Evolutionary conservation across 345 rosid genomes (phyloP).

Genomic region (Aurinia saxatilis): DNA sequence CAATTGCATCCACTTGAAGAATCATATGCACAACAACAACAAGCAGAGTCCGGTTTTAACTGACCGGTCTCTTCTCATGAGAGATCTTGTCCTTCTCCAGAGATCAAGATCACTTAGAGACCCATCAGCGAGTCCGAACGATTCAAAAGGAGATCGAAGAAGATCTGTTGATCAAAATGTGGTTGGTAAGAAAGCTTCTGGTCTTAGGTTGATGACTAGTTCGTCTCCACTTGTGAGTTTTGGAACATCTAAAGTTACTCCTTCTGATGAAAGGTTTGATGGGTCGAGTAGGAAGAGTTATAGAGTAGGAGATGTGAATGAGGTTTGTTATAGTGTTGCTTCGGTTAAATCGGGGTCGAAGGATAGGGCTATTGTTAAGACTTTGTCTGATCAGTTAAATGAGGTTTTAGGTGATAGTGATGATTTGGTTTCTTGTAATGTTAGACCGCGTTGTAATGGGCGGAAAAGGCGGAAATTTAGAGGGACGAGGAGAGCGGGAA

Average conservation of each 20-base stretch:
- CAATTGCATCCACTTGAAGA: conserved; percentile 95
- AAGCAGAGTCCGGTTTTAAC: conserved; percentile 79
- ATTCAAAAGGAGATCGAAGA: conserved; percentile 50
- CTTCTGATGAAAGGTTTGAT: conserved; percentile 35
- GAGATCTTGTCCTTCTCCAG: conserved; percentile 88
- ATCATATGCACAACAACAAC: conserved; percentile 99
- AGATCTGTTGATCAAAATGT: conserved; percentile 48
- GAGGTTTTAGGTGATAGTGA: conserved; percentile 58
- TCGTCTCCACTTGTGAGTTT: conserved; percentile 50
- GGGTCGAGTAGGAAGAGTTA: conserved; percentile 42
- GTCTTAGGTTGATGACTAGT: conserved; percentile 54
- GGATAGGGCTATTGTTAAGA: conserved; percentile 42
- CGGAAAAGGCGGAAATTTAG: conserved; percentile 60
- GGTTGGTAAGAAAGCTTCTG: conserved; percentile 32
- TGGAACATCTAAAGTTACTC: conserved; percentile 55
- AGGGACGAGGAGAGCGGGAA: conserved; percentile 44
- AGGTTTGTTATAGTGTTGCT: conserved; percentile 36
- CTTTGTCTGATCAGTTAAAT: conserved; percentile 65
- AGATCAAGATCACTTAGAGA: conserved; percentile 84
- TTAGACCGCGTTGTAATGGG: conserved; percentile 34
- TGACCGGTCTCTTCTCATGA: conserved; percentile 74
- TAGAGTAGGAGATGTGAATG: conserved; percentile 32
- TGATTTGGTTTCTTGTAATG: conserved; percentile 59
- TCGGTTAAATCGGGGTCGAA: conserved; percentile 42
- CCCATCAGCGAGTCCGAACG: conserved; percentile 89